Evolutionary conservation across 208 protist species (phyloP).

Genomic region (Crithidia thermophila): DNA sequence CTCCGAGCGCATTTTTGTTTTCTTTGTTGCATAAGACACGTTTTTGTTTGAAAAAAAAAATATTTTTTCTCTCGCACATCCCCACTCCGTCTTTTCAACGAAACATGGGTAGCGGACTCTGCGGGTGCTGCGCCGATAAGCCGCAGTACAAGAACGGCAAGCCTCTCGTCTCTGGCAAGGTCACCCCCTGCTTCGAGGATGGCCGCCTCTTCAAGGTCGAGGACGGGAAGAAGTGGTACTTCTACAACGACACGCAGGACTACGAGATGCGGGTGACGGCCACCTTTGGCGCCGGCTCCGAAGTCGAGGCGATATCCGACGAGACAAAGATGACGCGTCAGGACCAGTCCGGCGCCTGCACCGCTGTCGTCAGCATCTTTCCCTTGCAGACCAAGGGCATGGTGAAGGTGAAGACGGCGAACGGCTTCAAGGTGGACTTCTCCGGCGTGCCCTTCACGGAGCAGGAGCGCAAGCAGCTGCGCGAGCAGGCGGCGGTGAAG

Average conservation of each 20-base stretch:
- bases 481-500: constrained; percentile 13
- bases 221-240: constrained; percentile 63
- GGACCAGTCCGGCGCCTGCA: constrained; percentile 36
- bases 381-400: constrained; percentile 52
- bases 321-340: constrained; percentile 31
- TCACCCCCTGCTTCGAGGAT: constrained; percentile 59
- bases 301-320: constrained; percentile 16
- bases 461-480: constrained; percentile 15
- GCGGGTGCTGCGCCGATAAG: constrained; percentile 34
- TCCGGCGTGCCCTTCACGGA: constrained; percentile 34
- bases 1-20: constrained; percentile 9
- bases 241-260: constrained; percentile 84
- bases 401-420: constrained; percentile 38
- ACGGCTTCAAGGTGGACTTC: constrained; percentile 40
- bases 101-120: constrained; percentile 34
- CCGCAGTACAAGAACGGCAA: constrained; percentile 35
- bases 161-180: constrained; percentile 50
- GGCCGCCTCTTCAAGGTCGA: constrained; percentile 67
- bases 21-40: no score
- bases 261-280: constrained; percentile 66
- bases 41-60: constrained; percentile 14
- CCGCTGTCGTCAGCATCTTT: constrained; percentile 28
- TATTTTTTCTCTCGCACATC: no score
- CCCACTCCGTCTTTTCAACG: background rate
- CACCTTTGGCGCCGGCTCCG: constrained; percentile 46